Conservation (phyloP, 148 eudicot species). For the Rhododendron mucronatum region DNA sequence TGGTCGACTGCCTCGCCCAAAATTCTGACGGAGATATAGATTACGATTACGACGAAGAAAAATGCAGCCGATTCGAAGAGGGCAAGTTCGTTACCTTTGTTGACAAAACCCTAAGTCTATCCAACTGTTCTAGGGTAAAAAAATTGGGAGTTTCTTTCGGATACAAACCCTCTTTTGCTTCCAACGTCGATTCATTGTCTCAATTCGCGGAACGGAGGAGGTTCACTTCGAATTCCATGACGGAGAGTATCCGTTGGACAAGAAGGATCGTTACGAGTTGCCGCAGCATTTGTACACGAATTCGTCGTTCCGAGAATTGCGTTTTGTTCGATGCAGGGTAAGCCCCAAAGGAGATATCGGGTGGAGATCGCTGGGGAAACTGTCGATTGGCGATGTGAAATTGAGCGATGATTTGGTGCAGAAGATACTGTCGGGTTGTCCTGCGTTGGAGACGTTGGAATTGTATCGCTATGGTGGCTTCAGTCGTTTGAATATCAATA, state of each 20-base stretch:
- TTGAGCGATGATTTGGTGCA: background rate
- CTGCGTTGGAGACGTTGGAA: constrained; percentile 1
- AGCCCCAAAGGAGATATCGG: background rate
- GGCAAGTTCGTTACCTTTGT: background rate
- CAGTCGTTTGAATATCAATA: background rate
- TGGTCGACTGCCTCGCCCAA: too few species aligned
- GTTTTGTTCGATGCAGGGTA: background rate
- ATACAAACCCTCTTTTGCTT: background rate
- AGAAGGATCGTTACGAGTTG: background rate
- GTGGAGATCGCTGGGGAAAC: background rate
- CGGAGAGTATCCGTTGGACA: background rate
- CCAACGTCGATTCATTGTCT: background rate
- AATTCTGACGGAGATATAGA: background rate
- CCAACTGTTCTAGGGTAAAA: background rate
- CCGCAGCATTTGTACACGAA: background rate
- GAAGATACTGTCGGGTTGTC: background rate
- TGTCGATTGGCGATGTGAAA: background rate
- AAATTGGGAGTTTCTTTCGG: background rate
- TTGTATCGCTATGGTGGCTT: background rate
- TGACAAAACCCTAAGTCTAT: background rate
- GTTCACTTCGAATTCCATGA: background rate
- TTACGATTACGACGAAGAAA: background rate
- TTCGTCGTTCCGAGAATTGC: background rate
- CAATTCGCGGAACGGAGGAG: background rate
- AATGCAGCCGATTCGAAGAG: background rate